Percentiles rank a stretch among this genome's conserved stretches.
Conservation (phyloP, 805 yeast species). For the Wickerhamiella cacticola region DNA sequence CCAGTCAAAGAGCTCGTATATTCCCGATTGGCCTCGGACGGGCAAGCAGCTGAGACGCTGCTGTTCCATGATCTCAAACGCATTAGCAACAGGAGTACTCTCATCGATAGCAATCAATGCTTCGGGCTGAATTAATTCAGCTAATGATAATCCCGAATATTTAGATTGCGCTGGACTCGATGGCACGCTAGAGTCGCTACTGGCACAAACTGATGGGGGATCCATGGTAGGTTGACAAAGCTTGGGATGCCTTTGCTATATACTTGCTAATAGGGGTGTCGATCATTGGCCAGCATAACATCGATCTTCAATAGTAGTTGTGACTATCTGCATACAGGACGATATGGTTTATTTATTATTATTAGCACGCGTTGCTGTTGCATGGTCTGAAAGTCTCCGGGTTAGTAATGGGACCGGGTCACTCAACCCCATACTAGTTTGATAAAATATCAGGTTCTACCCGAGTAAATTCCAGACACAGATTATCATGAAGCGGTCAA, state of each 20-base stretch:
- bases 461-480: too few relatives aligned
- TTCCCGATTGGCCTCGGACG: conserved; percentile 31
- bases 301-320: too few relatives aligned
- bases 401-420: too few relatives aligned
- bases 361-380: too few relatives aligned
- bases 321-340: too few relatives aligned
- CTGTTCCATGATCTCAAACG: conserved; percentile 63
- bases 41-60: conserved; percentile 81
- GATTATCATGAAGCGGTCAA: background rate
- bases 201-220: background rate
- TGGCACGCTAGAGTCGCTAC: conserved; percentile 8
- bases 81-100: conserved; percentile 66
- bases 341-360: too few relatives aligned
- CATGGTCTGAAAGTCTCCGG: too few relatives aligned
- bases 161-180: conserved; percentile 1
- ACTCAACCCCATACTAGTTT: too few relatives aligned
- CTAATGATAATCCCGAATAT: conserved; percentile 38
- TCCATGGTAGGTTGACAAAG: conserved; percentile 10
- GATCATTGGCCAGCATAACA: too few relatives aligned
- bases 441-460: too few relatives aligned
- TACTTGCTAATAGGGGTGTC: too few relatives aligned
- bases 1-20: conserved; percentile 67
- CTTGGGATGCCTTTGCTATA: too few relatives aligned
- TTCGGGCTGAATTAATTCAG: conserved; percentile 66
- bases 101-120: conserved; percentile 61